Percentiles rank a stretch among this genome's conserved stretches.
phyloP scores from a whole-genome alignment of 768 basidiomycete species.

The Russula ochroleuca region DNA sequence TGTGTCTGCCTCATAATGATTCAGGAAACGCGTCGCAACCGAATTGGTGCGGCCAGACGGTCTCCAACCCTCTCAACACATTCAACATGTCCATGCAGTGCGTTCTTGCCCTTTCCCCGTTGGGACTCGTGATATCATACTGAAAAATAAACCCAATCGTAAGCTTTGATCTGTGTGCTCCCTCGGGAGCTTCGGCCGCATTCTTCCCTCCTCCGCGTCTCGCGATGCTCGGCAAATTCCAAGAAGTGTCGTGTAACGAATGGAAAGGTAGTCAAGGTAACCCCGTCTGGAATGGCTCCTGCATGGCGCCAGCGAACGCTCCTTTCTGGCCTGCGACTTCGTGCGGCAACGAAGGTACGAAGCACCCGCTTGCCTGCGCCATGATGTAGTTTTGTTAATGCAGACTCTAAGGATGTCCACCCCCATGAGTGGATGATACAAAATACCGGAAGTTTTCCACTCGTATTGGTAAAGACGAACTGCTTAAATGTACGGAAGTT shows the following conservation, averaged over 20 bases:
- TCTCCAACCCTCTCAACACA: conserved; percentile 38
- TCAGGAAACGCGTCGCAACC: conserved; percentile 23
- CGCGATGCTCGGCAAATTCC: conserved; percentile 49
- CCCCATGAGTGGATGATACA: not conserved
- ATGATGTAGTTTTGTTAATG: not conserved
- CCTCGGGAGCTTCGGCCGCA: conserved; percentile 47
- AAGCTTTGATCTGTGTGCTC: conserved; percentile 60
- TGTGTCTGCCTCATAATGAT: conserved; percentile 44
- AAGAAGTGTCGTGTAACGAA: conserved; percentile 52
- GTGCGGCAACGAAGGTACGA: conserved; percentile 52
- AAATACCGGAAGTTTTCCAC: not conserved
- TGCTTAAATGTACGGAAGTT: no score
- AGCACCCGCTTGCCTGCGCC: not conserved
- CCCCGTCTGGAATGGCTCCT: conserved; percentile 46
- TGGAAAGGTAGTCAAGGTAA: conserved; percentile 53
- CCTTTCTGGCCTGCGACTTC: conserved; percentile 48
- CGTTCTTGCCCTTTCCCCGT: conserved; percentile 25
- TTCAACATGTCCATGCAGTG: conserved; percentile 46
- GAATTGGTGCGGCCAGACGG: conserved; percentile 54
- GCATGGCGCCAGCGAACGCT: conserved; percentile 44
- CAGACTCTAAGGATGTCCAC: conserved; percentile 9
- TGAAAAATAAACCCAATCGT: not conserved
- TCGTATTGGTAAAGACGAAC: not conserved
- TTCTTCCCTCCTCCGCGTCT: conserved; percentile 57
- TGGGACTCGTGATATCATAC: not conserved